Base-by-base conservation (phyloP, 148 eudicot genomes). In the Mesembryanthemum crystallinum region DNA sequence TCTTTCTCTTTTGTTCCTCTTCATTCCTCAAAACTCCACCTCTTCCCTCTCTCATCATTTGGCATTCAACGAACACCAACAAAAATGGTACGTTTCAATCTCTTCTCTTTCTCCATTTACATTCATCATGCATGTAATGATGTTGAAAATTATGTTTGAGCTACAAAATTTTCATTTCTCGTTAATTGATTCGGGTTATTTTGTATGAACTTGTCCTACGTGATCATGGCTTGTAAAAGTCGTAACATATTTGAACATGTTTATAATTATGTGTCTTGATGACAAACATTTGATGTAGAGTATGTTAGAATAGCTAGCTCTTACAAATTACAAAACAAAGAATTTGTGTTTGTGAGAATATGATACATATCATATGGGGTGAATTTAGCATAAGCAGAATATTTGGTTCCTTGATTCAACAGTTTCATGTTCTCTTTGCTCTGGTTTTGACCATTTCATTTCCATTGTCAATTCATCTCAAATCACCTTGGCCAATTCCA, bases 51-150 rank as follows among this genome's bases (percentile, higher is more conserved):
- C 9, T 32, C 52, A 25, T 20, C 30, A 33, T 3, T 43, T 7
- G 24, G 29, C 42, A 61, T 54, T 20, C 76, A 58, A 23, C 78
- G 11, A 73, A 72, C 33, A 37, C 32, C 67, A 42, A 35, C 80
- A 82, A 70, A 45, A 64, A 83, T 83, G 86, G 86, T 83, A 83
- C 25, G 86, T 83, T 60, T 65, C 55, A 55, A 32, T 25, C 32
- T 65, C 49, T 42, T 57, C 8, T 23, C 11, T 13, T 33, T 15
- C 28, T 27, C 0, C 6, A 14, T 2, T 21, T 65, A 43, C 8
- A 5, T 67, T 33, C 14, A 14, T 67, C 27, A 37, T 65, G 20
- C 21, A 23, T 12, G 21, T 23, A 4, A 45, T 45, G 1, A 0
- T 45, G 49, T 45, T 11, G 11, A 45, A 45, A 10, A 2, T 8